phyloP scores from a whole-genome alignment of 2,329 filamentous ascomycete genomes.

The Exophiala sp. region DNA sequence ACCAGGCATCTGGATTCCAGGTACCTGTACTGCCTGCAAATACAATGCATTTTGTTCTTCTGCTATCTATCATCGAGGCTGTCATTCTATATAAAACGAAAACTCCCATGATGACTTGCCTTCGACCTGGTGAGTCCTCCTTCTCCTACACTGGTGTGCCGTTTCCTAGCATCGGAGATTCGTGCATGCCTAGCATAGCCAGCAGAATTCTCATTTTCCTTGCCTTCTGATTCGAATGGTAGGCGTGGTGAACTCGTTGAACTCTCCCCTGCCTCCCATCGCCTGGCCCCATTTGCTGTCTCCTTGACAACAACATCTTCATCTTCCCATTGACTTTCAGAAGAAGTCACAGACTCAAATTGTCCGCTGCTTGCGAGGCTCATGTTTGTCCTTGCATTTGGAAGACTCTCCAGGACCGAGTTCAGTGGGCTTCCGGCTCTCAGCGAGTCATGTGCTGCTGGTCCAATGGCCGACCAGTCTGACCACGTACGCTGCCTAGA shows the following conservation, averaged over 20 bases:
- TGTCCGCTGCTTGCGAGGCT: conserved; percentile 20
- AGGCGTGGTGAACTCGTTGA: conserved; percentile 16
- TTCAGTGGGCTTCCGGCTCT: neutral
- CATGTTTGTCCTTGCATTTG: neutral
- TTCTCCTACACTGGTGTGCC: conserved; percentile 24
- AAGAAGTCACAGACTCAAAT: conserved; percentile 22
- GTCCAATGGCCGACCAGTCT: conserved; percentile 12
- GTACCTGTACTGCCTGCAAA: neutral
- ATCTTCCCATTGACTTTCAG: conserved; percentile 24
- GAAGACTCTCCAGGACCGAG: neutral
- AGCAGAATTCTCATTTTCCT: conserved; percentile 3
- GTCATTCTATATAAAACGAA: conserved; percentile 32
- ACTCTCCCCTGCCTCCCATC: conserved; percentile 24
- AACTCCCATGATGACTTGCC: conserved; percentile 31
- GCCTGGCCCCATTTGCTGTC: conserved; percentile 20
- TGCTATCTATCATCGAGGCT: too few relatives aligned
- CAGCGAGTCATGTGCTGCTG: neutral
- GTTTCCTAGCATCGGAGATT: conserved; percentile 21
- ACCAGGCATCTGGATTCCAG: neutral
- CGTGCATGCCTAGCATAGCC: conserved; percentile 12
- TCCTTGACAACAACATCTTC: conserved; percentile 28
- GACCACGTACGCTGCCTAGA: conserved; percentile 16
- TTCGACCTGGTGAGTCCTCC: conserved; percentile 24
- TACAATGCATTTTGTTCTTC: neutral
- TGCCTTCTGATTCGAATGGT: conserved; percentile 17